These are phyloP conservation scores for Wolfiporia cocos DNA, from an alignment of 1,284 basidiomycete genomes.

Conservation along the genomic window DNA sequence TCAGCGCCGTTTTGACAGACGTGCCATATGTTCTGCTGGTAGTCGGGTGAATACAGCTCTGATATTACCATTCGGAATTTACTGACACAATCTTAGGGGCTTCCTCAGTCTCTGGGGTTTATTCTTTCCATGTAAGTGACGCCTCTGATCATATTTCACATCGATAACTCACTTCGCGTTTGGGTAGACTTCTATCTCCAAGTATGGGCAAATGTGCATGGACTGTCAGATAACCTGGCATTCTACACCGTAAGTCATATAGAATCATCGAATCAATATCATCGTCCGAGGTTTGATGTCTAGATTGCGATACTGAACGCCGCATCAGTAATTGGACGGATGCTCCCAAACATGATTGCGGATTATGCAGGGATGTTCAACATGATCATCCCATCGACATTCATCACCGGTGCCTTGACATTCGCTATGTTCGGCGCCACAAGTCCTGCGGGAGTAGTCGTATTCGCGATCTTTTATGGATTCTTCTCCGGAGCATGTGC, in stretches of 20 bases:
- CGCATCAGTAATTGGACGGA: constrained; percentile 12
- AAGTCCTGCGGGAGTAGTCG: constrained; percentile 9
- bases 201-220: constrained; percentile 17
- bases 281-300: background rate
- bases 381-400: constrained; percentile 7
- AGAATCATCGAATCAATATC: background rate
- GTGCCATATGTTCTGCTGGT: constrained; percentile 14
- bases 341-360: constrained; percentile 13
- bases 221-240: constrained; percentile 13
- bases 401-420: constrained; percentile 10
- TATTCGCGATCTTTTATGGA: constrained; percentile 20
- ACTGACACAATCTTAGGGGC: constrained; percentile 1
- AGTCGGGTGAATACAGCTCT: constrained; percentile 12
- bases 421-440: constrained; percentile 17
- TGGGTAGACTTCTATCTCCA: constrained; percentile 19
- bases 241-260: constrained; percentile 16
- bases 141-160: background rate
- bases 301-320: constrained; percentile 20
- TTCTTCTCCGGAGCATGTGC: constrained; percentile 9
- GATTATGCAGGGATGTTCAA: constrained; percentile 17
- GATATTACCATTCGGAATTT: background rate
- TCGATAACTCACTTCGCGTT: background rate
- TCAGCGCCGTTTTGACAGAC: constrained; percentile 12
- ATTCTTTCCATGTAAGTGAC: constrained; percentile 7
- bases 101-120: constrained; percentile 2